Conservation (phyloP, 1,139 yeast genomes). For the Blastobotrys arbuscula region DNA sequence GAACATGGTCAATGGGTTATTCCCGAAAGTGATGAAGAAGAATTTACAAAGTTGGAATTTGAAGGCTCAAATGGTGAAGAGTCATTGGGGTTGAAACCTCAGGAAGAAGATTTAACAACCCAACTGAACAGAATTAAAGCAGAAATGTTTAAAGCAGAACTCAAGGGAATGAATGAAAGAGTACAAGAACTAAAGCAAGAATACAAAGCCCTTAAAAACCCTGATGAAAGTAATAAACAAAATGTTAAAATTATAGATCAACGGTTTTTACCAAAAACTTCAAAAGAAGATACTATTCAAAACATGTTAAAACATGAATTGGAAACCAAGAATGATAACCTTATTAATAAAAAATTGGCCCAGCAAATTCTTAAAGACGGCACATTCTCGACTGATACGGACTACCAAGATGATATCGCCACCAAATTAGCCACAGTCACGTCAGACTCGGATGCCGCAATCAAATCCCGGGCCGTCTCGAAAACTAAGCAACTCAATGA, state of each 20-base stretch:
- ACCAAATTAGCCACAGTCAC: constrained; percentile 32
- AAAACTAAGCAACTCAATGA: constrained; percentile 29
- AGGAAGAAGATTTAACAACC: neutral
- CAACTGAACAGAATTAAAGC: constrained; percentile 35
- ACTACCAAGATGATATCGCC: constrained; percentile 42
- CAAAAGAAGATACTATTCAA: constrained; percentile 31
- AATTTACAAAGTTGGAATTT: neutral
- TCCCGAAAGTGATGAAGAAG: constrained; percentile 20
- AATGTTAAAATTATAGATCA: constrained; percentile 12
- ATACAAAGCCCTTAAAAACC: constrained; percentile 23
- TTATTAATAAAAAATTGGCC: constrained; percentile 24
- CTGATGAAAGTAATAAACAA: neutral
- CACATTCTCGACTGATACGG: constrained; percentile 35
- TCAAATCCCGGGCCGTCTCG: constrained; percentile 29
- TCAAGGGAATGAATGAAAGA: constrained; percentile 26
- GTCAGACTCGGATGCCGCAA: constrained; percentile 19
- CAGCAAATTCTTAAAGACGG: constrained; percentile 37
- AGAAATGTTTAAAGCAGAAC: constrained; percentile 35
- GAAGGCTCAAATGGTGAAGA: constrained; percentile 7
- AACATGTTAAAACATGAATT: constrained; percentile 40
- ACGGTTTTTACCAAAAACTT: constrained; percentile 10
- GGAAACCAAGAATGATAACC: constrained; percentile 24
- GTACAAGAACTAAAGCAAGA: constrained; percentile 29
- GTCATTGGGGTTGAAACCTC: constrained; percentile 2
- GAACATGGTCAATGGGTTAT: constrained; percentile 29